These are phyloP conservation scores for Entomortierella chlamydospora DNA, from an alignment of 192 early-diverging fungal genomes.

Conservation along the genomic window DNA sequence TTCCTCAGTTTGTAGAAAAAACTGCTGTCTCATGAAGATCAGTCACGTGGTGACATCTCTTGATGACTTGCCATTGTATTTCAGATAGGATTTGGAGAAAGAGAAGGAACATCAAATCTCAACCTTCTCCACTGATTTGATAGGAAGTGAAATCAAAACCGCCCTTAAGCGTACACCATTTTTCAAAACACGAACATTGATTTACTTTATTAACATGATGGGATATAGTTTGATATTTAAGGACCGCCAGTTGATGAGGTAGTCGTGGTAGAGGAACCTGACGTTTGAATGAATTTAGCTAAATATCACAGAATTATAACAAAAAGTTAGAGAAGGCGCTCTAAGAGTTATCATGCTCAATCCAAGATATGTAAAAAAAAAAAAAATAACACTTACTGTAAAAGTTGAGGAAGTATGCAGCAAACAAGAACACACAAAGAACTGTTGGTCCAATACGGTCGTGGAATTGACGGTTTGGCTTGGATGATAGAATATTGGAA, in stretches of 20 bases:
- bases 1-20: conserved; percentile 47
- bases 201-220: too few species aligned
- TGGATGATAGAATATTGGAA: conserved; percentile 68
- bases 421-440: conserved; percentile 74
- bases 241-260: too few species aligned
- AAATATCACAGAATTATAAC: background rate
- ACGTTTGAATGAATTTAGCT: conserved; percentile 37
- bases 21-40: conserved; percentile 42
- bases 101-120: background rate
- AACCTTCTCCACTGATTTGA: too few species aligned
- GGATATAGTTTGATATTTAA: too few species aligned
- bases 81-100: background rate
- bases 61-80: conserved; percentile 44
- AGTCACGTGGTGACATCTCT: conserved; percentile 18
- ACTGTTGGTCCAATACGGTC: conserved; percentile 79
- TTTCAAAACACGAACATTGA: too few species aligned
- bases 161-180: too few species aligned
- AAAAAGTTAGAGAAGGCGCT: background rate
- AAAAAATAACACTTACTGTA: conserved; percentile 36
- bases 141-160: too few species aligned
- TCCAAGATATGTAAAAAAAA: background rate
- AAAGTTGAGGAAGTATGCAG: conserved; percentile 55
- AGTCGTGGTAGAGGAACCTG: too few species aligned
- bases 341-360: background rate
- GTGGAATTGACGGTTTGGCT: conserved; percentile 78